Evolutionary conservation across 495 filamentous ascomycete species (phyloP), one percentile per base, ranked within the genome.

Genomic region (Penicillium canariense): DNA sequence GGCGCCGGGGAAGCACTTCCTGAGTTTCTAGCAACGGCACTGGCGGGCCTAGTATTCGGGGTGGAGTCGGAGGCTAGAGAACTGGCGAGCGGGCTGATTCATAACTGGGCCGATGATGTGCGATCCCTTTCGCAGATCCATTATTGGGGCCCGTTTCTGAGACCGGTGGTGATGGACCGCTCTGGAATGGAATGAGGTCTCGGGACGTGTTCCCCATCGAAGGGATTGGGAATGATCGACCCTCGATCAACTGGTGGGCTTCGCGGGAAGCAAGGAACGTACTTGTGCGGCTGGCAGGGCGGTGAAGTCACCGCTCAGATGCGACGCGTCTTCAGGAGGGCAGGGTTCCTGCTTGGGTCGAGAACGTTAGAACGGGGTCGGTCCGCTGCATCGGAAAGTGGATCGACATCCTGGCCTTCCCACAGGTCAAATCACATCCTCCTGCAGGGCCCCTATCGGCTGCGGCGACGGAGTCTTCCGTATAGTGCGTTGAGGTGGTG

Each of bases 301-400:
- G 63, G 63, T 66, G 26, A 57, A 59, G 57, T 67, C 61, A 67
- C 63, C 63, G 63, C 63, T 63, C 35, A 35, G 23, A 34, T 56
- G 45, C 36, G 47, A 36, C 43, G 40, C 38, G 43, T 45, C 46
- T 45, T 59, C 58, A 57, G 55, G 36, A 17, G 1, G n/a, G 52
- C 23, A 18, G 56, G 34, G 50, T 47, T 60, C 48, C 38, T 62
- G 50, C 54, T 62, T 57, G 56, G 56, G 59, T 68, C 62, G 65
- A 68, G 65, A 68, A 63, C 62, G 65, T 68, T 63, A 48, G 47
- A 35, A 57, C 59, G 39, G 65, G 65, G 56, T 58, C 65, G 65
- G 65, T 66, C 65, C 65, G 65, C 62, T 68, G 65, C 65, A 65
- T 62, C 65, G 65, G 62, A 48, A 66, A 63, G 65, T 68, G 65